phyloP scores from a whole-genome alignment of 2,329 filamentous ascomycete genomes.

The Alternaria novae-zelandiae region DNA sequence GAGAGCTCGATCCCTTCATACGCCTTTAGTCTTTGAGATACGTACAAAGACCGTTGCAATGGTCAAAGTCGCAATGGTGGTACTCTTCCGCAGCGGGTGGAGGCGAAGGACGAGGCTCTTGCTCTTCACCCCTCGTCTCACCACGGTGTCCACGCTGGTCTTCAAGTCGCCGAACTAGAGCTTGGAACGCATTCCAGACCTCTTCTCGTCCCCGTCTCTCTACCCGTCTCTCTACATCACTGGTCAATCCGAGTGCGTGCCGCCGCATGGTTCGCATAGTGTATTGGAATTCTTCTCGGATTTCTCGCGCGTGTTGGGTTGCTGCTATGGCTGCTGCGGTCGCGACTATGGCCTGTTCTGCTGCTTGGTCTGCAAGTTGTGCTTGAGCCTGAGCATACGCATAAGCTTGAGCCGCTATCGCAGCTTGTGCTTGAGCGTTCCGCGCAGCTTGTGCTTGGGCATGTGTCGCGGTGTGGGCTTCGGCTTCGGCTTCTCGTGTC shows the following conservation, averaged over 20 bases:
- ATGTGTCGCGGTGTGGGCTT: not conserved
- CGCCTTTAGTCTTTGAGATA: not conserved
- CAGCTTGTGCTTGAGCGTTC: not conserved
- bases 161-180: not conserved
- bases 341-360: not conserved
- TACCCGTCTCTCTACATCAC: not conserved
- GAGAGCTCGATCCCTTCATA: not conserved
- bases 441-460: not conserved
- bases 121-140: not conserved
- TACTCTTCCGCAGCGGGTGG: not conserved
- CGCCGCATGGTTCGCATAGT: not conserved
- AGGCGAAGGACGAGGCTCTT: not conserved
- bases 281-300: not conserved
- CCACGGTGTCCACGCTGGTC: not conserved
- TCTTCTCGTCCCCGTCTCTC: not conserved
- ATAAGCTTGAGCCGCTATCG: not conserved
- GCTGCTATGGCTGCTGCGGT: not conserved
- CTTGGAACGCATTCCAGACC: not conserved
- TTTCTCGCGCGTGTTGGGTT: not conserved
- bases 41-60: not conserved
- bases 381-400: not conserved
- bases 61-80: not conserved
- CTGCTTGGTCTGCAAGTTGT: not conserved
- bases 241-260: not conserved
- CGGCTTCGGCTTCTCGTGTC: not conserved